Evolutionary conservation across 2,329 filamentous ascomycete genomes (phyloP).

Genomic region (Penicillium nordicum): DNA sequence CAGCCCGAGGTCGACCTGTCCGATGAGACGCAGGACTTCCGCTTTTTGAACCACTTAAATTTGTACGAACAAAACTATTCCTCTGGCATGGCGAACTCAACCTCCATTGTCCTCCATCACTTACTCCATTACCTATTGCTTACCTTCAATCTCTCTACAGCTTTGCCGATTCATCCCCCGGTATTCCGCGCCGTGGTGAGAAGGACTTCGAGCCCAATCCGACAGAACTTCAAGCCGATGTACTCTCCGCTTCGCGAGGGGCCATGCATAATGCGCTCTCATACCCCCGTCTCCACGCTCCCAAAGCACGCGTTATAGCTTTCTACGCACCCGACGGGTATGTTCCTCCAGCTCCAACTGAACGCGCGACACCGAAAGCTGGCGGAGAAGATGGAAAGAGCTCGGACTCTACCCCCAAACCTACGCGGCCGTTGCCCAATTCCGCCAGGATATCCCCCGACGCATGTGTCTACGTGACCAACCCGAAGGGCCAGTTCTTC

Average conservation of each 20-base stretch:
- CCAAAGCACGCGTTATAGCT: conserved; percentile 63
- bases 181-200: conserved; percentile 82
- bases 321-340: conserved; percentile 66
- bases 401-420: conserved; percentile 10
- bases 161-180: conserved; percentile 33
- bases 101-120: not conserved
- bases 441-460: conserved; percentile 27
- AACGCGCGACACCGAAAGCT: conserved; percentile 13
- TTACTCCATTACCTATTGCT: not conserved
- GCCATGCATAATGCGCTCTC: conserved; percentile 87
- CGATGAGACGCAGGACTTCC: conserved; percentile 84
- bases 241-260: conserved; percentile 74
- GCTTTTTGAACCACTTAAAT: conserved; percentile 61
- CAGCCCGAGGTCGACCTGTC: conserved; percentile 61
- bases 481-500: conserved; percentile 68
- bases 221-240: conserved; percentile 73
- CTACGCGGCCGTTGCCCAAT: conserved; percentile 10
- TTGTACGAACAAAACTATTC: conserved; percentile 35
- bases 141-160: conserved; percentile 37
- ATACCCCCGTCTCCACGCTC: conserved; percentile 70
- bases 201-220: conserved; percentile 97
- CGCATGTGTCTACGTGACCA: conserved; percentile 62
- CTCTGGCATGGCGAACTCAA: not conserved
- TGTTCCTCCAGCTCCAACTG: conserved; percentile 20
- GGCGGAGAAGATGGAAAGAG: conserved; percentile 15